These are phyloP conservation scores for Pseudogymnoascus sp. DNA, from an alignment of 2,329 filamentous ascomycete species.

Conservation along the genomic window DNA sequence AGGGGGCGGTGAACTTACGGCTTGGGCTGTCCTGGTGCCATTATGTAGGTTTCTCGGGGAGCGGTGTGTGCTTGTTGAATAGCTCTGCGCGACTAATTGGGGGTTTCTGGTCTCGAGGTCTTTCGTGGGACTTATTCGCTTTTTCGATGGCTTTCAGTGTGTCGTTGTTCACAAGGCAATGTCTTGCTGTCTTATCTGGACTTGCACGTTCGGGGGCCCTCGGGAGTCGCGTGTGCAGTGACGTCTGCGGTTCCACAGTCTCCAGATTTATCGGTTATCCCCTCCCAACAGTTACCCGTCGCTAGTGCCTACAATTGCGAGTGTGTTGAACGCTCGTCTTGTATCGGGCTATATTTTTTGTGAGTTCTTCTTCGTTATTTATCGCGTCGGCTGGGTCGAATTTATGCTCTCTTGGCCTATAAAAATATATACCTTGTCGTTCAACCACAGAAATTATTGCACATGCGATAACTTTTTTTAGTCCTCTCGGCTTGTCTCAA, in stretches of 20 bases:
- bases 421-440: neutral
- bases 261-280: conserved; percentile 2
- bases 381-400: neutral
- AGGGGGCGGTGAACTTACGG: neutral
- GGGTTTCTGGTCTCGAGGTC: neutral
- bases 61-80: conserved; percentile 7
- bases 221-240: conserved; percentile 7
- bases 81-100: neutral
- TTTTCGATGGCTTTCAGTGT: neutral
- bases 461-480: neutral
- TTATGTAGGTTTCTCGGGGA: neutral
- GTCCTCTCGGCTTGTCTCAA: neutral
- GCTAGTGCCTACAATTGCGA: neutral
- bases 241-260: neutral
- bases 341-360: neutral
- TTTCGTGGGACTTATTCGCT: neutral
- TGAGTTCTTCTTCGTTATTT: neutral
- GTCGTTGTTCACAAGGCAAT: neutral
- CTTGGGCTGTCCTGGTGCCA: conserved; percentile 1
- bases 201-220: neutral
- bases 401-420: neutral
- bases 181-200: conserved; percentile 4
- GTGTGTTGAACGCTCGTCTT: conserved; percentile 6
- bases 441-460: neutral
- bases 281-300: conserved; percentile 7